A percentile compares a stretch with the other conserved stretches of the same genome.
These are phyloP conservation scores for Solanum appendiculatum DNA, from an alignment of 257 asterid genomes.

Conservation along the genomic window DNA sequence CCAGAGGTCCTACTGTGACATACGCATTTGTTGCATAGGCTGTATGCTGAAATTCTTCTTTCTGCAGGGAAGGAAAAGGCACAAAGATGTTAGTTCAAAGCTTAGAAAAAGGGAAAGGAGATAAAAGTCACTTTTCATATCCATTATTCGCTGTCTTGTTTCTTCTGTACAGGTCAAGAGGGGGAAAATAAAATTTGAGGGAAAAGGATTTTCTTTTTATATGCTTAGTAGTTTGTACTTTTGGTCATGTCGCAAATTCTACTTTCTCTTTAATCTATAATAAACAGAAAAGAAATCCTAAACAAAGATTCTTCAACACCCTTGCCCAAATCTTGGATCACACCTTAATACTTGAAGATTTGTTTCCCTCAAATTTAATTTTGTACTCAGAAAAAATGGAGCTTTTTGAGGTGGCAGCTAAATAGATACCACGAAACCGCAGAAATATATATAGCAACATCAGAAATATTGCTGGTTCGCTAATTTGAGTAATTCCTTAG, in stretches of 20 bases:
- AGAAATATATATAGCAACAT: background rate
- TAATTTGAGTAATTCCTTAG: background rate
- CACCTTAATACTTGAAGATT: background rate
- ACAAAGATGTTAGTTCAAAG: background rate
- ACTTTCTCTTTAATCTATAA: background rate
- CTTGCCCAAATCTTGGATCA: background rate
- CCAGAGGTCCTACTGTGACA: conserved; percentile 73
- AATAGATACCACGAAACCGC: background rate
- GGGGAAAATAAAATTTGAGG: background rate
- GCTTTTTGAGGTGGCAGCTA: background rate
- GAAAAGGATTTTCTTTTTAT: background rate
- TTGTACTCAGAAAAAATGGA: background rate
- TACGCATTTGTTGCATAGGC: conserved; percentile 92
- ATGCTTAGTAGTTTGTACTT: background rate
- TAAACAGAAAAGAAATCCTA: background rate
- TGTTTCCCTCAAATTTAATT: background rate
- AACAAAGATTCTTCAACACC: background rate
- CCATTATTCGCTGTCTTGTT: background rate
- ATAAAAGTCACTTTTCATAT: background rate
- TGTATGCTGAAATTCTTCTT: conserved; percentile 98
- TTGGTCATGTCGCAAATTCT: background rate
- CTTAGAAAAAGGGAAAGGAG: background rate
- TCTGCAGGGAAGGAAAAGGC: conserved; percentile 33
- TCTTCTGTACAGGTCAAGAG: background rate
- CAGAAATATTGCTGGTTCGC: background rate